Percentiles rank a stretch among this genome's conserved stretches.
phyloP scores from a whole-genome alignment of 768 basidiomycete genomes.

The Russula sp. region DNA sequence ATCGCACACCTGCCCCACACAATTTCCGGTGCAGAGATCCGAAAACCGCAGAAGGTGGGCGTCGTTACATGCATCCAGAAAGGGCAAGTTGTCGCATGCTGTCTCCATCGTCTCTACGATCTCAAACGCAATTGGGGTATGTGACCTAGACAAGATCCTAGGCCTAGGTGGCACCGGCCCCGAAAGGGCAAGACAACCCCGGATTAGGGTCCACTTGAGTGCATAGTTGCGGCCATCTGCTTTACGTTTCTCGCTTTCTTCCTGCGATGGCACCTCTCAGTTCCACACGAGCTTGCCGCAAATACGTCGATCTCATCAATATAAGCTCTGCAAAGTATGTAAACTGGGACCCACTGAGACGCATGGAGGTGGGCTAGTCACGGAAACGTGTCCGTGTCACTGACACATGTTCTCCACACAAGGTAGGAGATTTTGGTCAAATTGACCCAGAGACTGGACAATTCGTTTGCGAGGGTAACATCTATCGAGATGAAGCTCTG shows the following conservation, averaged over 20 bases:
- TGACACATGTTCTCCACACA: constrained; percentile 5
- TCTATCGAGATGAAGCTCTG: constrained; percentile 22
- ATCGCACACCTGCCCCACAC: too few relatives aligned
- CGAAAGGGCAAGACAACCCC: background rate
- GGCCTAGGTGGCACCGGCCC: background rate
- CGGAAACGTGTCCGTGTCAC: background rate
- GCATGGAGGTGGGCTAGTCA: constrained; percentile 15
- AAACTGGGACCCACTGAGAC: constrained; percentile 21
- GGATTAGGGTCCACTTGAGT: background rate
- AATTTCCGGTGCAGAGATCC: too few relatives aligned
- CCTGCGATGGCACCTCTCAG: constrained; percentile 7
- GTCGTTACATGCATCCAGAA: too few relatives aligned
- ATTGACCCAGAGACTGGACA: constrained; percentile 17
- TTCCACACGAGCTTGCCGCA: constrained; percentile 10
- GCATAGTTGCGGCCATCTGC: too few relatives aligned
- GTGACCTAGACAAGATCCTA: background rate
- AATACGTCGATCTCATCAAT: constrained; percentile 21
- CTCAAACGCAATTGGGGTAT: background rate
- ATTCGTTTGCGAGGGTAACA: constrained; percentile 23
- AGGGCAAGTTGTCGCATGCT: background rate
- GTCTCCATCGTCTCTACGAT: background rate
- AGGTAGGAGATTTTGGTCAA: constrained; percentile 23
- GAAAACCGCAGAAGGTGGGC: too few relatives aligned
- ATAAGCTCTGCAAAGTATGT: constrained; percentile 12
- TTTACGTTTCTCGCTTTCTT: background rate